Percentiles rank a stretch among this genome's conserved stretches.
Evolutionary conservation across 78 protist species (phyloP).

Genomic region (Guillardia theta): DNA sequence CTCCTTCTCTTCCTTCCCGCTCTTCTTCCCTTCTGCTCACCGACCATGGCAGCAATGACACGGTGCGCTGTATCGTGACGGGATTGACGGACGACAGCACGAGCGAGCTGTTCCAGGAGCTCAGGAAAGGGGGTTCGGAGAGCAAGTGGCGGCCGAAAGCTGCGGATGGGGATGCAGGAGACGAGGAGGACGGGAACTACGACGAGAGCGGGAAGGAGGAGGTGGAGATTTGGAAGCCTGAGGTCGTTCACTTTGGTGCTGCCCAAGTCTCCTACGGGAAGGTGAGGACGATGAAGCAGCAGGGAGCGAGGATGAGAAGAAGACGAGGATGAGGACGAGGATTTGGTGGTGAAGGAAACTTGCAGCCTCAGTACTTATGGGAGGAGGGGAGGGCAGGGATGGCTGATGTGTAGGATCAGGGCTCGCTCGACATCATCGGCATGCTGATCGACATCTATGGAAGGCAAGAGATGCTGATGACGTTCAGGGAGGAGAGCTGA

Average conservation of each 20-base stretch:
- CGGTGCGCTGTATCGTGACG: constrained; percentile 22
- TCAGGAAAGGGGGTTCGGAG: neutral
- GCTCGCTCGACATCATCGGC: neutral
- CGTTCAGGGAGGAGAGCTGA: no score
- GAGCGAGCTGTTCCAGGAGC: constrained; percentile 20
- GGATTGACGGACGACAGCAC: constrained; percentile 11
- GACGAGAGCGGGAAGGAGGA: neutral
- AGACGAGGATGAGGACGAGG: neutral
- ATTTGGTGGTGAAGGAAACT: no score
- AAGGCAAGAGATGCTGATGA: neutral
- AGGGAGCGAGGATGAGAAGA: neutral
- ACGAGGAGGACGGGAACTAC: neutral
- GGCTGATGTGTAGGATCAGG: neutral
- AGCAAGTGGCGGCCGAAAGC: neutral
- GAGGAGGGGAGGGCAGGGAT: neutral
- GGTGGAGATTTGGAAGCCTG: constrained; percentile 12
- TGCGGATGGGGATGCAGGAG: neutral
- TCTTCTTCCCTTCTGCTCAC: no score
- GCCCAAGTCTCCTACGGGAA: neutral
- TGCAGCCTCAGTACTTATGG: neutral
- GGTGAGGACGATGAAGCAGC: neutral
- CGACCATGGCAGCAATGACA: neutral
- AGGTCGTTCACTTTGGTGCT: neutral
- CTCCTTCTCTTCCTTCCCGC: no score
- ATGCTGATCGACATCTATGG: constrained; percentile 34